phyloP scores from a whole-genome alignment of 2,329 filamentous ascomycete species.

The Decorospora gaudefroyi region DNA sequence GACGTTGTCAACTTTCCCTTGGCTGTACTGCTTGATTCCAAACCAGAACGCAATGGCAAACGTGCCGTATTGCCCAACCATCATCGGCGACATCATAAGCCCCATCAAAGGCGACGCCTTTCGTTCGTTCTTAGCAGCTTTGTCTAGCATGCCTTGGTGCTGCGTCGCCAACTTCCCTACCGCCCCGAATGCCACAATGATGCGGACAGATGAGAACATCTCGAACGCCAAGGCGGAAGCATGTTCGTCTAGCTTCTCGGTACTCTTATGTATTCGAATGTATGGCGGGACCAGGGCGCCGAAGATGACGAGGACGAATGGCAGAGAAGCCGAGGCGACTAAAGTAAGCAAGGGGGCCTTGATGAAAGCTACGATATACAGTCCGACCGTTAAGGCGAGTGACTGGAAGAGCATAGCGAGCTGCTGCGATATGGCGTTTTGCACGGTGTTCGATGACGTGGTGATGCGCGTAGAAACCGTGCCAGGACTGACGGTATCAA shows the following conservation, averaged over 20 bases:
- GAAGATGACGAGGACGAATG: slow-evolving; percentile 45
- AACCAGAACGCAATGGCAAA: slow-evolving; percentile 50
- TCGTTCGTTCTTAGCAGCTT: slow-evolving; percentile 35
- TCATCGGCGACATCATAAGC: slow-evolving; percentile 40
- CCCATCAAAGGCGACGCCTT: slow-evolving; percentile 42
- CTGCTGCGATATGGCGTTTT: slow-evolving; percentile 60
- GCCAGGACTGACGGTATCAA: slow-evolving; percentile 56
- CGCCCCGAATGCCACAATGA: slow-evolving; percentile 47
- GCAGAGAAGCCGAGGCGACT: slow-evolving; percentile 54
- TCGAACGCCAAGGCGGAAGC: slow-evolving; percentile 47
- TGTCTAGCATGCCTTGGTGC: slow-evolving; percentile 34
- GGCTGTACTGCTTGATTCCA: slow-evolving; percentile 43
- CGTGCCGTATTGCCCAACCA: slow-evolving; percentile 45
- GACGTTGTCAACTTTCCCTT: slow-evolving; percentile 38
- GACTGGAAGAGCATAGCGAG: slow-evolving; percentile 54
- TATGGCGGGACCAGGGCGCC: slow-evolving; percentile 38
- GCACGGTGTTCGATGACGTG: slow-evolving; percentile 57
- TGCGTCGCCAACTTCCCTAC: slow-evolving; percentile 41
- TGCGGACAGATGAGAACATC: slow-evolving; percentile 47
- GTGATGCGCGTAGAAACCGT: slow-evolving; percentile 59
- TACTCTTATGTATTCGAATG: slow-evolving; percentile 41
- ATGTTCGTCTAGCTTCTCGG: slow-evolving; percentile 38
- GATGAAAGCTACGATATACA: slow-evolving; percentile 55
- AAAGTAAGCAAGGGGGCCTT: slow-evolving; percentile 59
- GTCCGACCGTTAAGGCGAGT: slow-evolving; percentile 41